Percentiles rank a stretch among this genome's conserved stretches.
Conservation (phyloP, 306 rosid genomes). For the Quercus wislizeni region DNA sequence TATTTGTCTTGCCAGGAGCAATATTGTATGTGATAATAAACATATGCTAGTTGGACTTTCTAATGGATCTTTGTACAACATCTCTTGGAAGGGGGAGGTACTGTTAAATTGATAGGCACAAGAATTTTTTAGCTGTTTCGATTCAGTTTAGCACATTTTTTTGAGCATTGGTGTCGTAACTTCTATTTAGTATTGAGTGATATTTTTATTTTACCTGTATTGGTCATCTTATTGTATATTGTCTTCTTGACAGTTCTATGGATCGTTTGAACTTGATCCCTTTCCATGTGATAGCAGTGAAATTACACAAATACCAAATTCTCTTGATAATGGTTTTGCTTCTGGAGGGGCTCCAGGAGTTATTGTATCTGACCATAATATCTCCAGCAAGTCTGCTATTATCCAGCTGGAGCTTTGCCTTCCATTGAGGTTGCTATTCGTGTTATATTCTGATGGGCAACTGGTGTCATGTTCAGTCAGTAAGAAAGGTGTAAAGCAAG, state of each 20-base stretch:
- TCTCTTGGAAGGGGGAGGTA: constrained; percentile 99
- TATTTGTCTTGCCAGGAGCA: constrained; percentile 66
- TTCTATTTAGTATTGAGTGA: background rate
- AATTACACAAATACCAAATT: constrained; percentile 36
- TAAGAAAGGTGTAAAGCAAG: constrained; percentile 88
- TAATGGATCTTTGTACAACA: constrained; percentile 77
- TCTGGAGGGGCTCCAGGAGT: constrained; percentile 44
- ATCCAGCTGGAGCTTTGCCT: constrained; percentile 78
- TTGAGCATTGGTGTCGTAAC: constrained; percentile 3
- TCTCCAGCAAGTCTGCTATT: constrained; percentile 54
- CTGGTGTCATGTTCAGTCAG: constrained; percentile 78
- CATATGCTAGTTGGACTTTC: constrained; percentile 93
- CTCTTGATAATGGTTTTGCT: constrained; percentile 66
- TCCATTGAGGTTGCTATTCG: constrained; percentile 71
- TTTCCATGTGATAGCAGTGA: constrained; percentile 42
- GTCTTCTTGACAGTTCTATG: constrained; percentile 73
- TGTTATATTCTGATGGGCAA: constrained; percentile 84
- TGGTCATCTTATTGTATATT: constrained; percentile 17
- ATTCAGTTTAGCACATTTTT: constrained; percentile 15
- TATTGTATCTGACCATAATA: constrained; percentile 35
- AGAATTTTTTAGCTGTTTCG: background rate
- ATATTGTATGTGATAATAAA: constrained; percentile 71
- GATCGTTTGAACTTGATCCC: constrained; percentile 69
- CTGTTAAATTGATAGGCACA: constrained; percentile 14
- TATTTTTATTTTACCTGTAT: constrained; percentile 10